Percentiles rank a stretch among this genome's conserved stretches.
phyloP scores from a whole-genome alignment of 208 protist species.

The Leishmania tarentolae region DNA sequence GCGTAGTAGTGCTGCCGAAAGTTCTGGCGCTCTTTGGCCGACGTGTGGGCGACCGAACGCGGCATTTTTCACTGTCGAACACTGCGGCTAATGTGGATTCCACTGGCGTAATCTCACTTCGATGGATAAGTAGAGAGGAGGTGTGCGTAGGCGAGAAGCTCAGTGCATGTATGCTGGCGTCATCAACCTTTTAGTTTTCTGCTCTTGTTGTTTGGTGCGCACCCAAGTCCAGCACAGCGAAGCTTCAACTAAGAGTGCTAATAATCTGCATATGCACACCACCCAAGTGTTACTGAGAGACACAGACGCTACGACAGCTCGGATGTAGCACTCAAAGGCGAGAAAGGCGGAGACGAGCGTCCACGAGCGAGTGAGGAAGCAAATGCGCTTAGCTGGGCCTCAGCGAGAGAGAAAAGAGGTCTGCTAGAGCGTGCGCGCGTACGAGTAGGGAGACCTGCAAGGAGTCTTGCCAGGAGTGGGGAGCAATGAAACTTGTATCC shows the following conservation, averaged over 20 bases:
- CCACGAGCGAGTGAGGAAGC: not conserved
- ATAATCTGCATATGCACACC: not conserved
- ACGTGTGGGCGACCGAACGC: constrained; percentile 15
- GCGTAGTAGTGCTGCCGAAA: constrained; percentile 46
- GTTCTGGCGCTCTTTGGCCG: constrained; percentile 42
- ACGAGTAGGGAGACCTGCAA: not conserved
- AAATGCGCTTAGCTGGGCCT: not conserved
- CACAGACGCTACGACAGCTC: not conserved
- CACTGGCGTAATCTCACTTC: not conserved
- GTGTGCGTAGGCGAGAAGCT: not conserved
- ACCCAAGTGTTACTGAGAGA: not conserved
- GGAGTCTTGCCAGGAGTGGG: not conserved
- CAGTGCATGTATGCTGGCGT: not conserved
- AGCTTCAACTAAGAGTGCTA: not conserved
- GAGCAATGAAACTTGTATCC: not conserved
- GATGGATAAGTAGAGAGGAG: not conserved
- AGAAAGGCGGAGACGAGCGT: not conserved
- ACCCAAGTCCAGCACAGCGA: not conserved
- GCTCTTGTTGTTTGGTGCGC: not conserved
- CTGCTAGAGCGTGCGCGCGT: not conserved
- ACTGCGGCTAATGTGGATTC: not conserved
- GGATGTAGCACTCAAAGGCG: not conserved
- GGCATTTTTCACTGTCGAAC: constrained; percentile 17
- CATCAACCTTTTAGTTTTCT: not conserved
- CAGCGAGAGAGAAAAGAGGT: not conserved